Base-by-base conservation (phyloP, 2,329 filamentous ascomycete genomes). In the Fusarium napiforme region DNA sequence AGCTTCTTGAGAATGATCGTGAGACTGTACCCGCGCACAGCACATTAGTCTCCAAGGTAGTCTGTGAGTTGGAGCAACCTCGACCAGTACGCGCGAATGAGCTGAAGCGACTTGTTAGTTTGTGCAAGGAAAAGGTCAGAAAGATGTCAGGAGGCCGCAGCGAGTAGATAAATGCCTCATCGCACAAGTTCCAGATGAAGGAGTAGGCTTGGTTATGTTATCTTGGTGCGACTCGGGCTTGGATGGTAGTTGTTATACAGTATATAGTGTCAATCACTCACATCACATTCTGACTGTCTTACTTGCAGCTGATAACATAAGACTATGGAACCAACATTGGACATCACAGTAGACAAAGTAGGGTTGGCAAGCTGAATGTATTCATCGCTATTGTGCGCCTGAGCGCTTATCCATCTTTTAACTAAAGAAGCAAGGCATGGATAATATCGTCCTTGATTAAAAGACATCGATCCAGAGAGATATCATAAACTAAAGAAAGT, bases 31-130 rank as follows among this genome's bases (percentile, higher is more conserved):
- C 74, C 23, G 74, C 74, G 46, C 69, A 67, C 18, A 67, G 63
- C 2, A 67, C 75, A 5, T 59, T 81, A 2, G 49, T 82, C 26
- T 76, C 79, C 14, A 78, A 74, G 46, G 75, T 67, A 18, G 64
- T 72, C n/a, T 82, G 81, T 28, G 55, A 64, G 4, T 69, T 82
- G 21, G 75, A 81, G 50, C 78, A 82, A 55, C 80, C 81, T 5
- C 74, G 68, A 36, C 81, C 81, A 5, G 67, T 82, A 9, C 73
- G 78, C 60, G 77, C 73, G 9, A 77, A 71, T 14, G 79, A 82
- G 58, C 59, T 81, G 59, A 78, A 70, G 64, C 72, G 80, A 30
- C 64, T 83, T 11, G 74, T 78, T 5, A 79, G 76, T 45, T 58
- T 81, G 26, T 82, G 78, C 57, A 78, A 75, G 50, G 73, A 76